Evolutionary conservation across 495 filamentous ascomycete genomes (phyloP).

Genomic region (Neurospora tetrasperma): DNA sequence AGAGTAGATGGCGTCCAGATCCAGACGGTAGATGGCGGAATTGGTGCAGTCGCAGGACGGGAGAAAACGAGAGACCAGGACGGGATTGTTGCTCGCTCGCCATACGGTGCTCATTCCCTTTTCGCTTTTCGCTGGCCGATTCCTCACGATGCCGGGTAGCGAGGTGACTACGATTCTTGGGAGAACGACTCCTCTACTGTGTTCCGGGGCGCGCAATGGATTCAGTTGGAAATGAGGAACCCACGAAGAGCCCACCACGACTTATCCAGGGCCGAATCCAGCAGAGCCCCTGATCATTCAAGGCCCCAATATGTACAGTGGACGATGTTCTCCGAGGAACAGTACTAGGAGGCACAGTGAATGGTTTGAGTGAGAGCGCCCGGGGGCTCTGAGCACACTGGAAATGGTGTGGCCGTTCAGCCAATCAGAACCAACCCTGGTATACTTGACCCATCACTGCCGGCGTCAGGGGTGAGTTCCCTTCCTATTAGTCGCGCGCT

Average conservation of each 20-base stretch:
- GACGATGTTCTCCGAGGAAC: background rate
- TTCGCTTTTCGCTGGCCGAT: background rate
- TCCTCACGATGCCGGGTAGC: background rate
- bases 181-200: background rate
- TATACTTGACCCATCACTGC: background rate
- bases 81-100: background rate
- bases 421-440: background rate
- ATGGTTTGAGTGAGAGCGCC: background rate
- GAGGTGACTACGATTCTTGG: background rate
- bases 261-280: background rate
- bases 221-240: background rate
- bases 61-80: background rate
- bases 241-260: background rate
- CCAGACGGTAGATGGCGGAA: background rate
- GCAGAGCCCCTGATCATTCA: background rate
- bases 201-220: background rate
- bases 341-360: background rate
- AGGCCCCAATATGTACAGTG: background rate
- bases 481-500: constrained; percentile 21
- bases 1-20: background rate
- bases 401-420: background rate
- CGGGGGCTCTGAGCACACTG: background rate
- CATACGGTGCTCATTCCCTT: background rate
- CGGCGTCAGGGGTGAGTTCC: background rate
- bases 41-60: background rate